Base-by-base conservation (phyloP, 345 rosid species). In the Aquilaria malaccensis region DNA sequence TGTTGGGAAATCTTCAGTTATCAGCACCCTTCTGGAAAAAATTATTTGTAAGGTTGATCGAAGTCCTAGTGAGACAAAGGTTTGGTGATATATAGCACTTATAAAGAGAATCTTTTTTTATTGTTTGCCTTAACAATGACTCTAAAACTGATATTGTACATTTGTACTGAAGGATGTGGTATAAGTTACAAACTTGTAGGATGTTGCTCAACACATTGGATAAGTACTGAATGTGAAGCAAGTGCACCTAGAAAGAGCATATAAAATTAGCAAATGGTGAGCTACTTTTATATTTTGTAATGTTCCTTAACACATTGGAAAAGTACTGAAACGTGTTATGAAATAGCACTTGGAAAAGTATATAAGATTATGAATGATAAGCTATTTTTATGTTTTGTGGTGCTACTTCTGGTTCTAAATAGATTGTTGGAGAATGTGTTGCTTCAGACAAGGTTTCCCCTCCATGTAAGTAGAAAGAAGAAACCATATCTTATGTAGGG, bases 31-130 rank as follows among this genome's bases (percentile, higher is more conserved):
- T 64, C 89, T 91, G 56, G 90, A 96, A 3, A 94, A 94, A 79
- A 94, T 77, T 78, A 97, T 93, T 63, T 90, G 99, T 83, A 94
- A 86, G 77, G 99, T 88, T 66, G 99, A 97, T 73, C 97, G 97
- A 30, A 90, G 90, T 68, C 99, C 99, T 0, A 97, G 97, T 61
- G 99, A 94, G 80, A 94, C 99, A 7, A 90, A 90, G 75, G 97
- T 90, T 52, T 94, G 99, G 97, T 97, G 90, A 63, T 90, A 94
- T 55, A 90, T 90, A 72, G 84, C 95, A 55, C 84, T 87, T 31
- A 90, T 97, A n/a, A 90, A 94, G 73, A 81, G 91, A 65, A 94
- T 90, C 49, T 94, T 86, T 78, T 79, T 94, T 76, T 22, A 94
- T 90, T 59, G 96, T 90, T 74, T 94, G 96, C 74, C 97, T 96